Base-by-base conservation (phyloP, 257 asterid species). In the Solanum neorickii region DNA sequence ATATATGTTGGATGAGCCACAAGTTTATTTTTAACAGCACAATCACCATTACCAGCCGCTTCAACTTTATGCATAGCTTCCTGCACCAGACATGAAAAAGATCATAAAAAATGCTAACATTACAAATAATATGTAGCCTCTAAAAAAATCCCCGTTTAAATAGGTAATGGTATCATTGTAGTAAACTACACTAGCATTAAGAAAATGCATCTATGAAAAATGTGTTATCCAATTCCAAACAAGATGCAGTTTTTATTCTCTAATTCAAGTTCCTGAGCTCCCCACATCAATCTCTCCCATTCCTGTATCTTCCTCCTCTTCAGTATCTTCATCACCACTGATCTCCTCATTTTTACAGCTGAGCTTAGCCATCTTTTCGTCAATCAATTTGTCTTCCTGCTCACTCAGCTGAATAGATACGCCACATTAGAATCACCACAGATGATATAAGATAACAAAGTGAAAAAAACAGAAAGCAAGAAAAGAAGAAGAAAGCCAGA, bases 11-110 rank as follows among this genome's bases (percentile, higher is more conserved):
- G 98, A 89, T 98, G 95, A 75, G 98, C 98, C 87, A 94, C 98
- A 69, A 95, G 98, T 91, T 94, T 95, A 88, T 93, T n/a, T 62
- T 95, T 97, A 86, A 95, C 97, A 0, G 97, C 98, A 90, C 98
- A 97, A 89, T 94, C 98, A 44, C 92, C 86, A 89, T 95, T 97
- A 56, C 99, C 98, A 83, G 97, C 98, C 85, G 98, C 98, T 93
- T 97, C 99, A 88, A 98, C 98, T 93, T 94, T 94, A 47, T 95
- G 96, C 97, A 94, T 94, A 13, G 99, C 99, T 37, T 92, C 98
- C 99, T 97, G 89, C 72, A 88, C 68, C 47, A 49, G 69, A 86
- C 44, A 23, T 60, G 37, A 66, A 27, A 66, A 5, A 66, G 20
- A 27, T 66, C 73, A 66, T 66, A 12, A 66, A 6, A 66, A 27